These are phyloP conservation scores for Starmerella bombicola DNA, from an alignment of 805 yeast genomes.

Conservation along the genomic window DNA sequence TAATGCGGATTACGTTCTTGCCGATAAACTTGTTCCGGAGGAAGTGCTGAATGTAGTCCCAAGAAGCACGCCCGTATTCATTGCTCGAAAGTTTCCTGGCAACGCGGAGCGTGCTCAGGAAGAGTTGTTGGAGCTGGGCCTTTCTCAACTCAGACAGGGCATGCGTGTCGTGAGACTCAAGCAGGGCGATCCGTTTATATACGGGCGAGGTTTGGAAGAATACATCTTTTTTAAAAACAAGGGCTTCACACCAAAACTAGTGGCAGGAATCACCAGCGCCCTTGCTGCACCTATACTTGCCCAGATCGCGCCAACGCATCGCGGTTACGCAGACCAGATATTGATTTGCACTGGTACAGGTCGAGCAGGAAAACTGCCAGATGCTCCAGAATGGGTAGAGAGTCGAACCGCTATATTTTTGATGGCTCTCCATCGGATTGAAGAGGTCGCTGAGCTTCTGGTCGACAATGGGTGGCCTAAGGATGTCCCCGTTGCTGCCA, in stretches of 20 bases:
- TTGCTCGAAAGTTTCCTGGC: conserved; percentile 92
- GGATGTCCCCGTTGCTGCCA: conserved; percentile 64
- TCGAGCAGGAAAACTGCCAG: conserved; percentile 68
- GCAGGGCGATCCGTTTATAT: conserved; percentile 94
- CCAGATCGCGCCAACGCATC: conserved; percentile 78
- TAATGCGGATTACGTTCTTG: conserved; percentile 69
- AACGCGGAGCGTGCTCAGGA: conserved; percentile 90
- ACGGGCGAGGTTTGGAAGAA: conserved; percentile 96
- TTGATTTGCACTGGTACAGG: conserved; percentile 92
- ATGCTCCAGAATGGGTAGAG: conserved; percentile 57
- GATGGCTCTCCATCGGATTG: conserved; percentile 74
- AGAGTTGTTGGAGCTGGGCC: conserved; percentile 63
- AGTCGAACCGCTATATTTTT: conserved; percentile 74
- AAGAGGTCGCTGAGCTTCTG: conserved; percentile 28
- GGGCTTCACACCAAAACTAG: conserved; percentile 59
- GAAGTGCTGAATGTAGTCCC: conserved; percentile 79
- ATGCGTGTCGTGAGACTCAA: conserved; percentile 74
- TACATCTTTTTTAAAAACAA: conserved; percentile 50
- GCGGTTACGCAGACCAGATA: conserved; percentile 86
- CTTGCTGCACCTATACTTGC: conserved; percentile 76
- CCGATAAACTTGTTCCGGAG: conserved; percentile 88
- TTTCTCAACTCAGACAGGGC: conserved; percentile 52
- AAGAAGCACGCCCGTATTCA: conserved; percentile 54
- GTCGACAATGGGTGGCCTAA: conserved; percentile 56
- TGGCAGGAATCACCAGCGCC: conserved; percentile 86